These are phyloP conservation scores for Cyberlindnera americana DNA, from an alignment of 805 yeast species.

Conservation along the genomic window DNA sequence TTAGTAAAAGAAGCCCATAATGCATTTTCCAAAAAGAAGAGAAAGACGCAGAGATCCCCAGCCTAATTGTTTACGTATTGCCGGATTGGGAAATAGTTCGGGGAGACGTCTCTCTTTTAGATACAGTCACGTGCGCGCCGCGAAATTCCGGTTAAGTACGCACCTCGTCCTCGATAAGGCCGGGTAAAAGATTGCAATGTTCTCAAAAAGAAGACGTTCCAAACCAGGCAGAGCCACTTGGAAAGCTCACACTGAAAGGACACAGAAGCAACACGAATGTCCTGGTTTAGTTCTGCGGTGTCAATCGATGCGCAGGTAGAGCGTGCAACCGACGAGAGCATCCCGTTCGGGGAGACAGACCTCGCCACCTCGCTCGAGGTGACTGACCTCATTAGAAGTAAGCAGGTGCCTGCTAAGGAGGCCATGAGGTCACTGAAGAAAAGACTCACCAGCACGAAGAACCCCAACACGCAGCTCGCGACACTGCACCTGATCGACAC, in stretches of 20 bases:
- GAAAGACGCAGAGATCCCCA: no score
- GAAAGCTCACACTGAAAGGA: no score
- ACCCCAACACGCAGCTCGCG: constrained; percentile 78
- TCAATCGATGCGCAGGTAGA: constrained; percentile 51
- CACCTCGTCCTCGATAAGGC: no score
- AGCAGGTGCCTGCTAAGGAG: constrained; percentile 71
- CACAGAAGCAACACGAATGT: constrained; percentile 13
- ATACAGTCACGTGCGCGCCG: no score
- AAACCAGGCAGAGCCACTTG: no score
- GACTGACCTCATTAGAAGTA: constrained; percentile 81
- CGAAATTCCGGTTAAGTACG: no score
- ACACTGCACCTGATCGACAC: constrained; percentile 76
- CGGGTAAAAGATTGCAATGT: no score
- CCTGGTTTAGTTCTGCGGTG: constrained; percentile 26
- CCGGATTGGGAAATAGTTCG: no score
- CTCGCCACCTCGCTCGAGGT: constrained; percentile 72
- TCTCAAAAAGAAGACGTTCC: no score
- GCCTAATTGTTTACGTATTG: no score
- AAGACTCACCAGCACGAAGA: constrained; percentile 57
- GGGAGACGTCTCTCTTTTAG: no score
- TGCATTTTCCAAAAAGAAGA: background rate
- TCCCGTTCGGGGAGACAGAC: constrained; percentile 89
- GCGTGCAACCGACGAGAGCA: constrained; percentile 82
- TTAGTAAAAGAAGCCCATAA: no score
- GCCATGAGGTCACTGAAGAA: constrained; percentile 83